Conservation (phyloP, 1,284 basidiomycete genomes). For the Boletus smithii region DNA sequence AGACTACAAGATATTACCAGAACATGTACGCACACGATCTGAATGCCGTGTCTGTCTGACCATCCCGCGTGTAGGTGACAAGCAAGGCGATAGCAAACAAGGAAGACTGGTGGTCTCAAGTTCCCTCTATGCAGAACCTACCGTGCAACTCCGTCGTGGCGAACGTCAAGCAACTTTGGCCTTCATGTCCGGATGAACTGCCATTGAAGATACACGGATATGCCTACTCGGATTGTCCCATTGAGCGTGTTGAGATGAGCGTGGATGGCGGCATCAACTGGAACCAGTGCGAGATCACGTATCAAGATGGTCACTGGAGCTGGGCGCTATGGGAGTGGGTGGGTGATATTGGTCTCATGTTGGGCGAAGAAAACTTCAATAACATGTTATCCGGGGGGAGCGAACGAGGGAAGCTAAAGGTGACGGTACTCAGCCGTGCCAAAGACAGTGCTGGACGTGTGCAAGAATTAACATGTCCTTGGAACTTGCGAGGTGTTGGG, state of each 20-base stretch:
- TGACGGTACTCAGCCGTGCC: constrained; percentile 36
- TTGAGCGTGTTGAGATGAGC: constrained; percentile 51
- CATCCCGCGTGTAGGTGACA: constrained; percentile 38
- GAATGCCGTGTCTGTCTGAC: constrained; percentile 5
- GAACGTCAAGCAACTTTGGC: constrained; percentile 34
- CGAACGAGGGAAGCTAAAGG: constrained; percentile 10
- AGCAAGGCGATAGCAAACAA: constrained; percentile 41
- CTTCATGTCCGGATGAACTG: constrained; percentile 23
- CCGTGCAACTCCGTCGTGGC: constrained; percentile 63
- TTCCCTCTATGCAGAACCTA: constrained; percentile 58
- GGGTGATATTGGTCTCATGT: constrained; percentile 36
- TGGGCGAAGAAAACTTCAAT: constrained; percentile 17
- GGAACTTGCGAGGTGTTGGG: constrained; percentile 44
- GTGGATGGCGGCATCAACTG: constrained; percentile 51
- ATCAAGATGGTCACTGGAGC: constrained; percentile 64
- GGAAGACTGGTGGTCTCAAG: constrained; percentile 44
- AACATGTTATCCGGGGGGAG: background rate
- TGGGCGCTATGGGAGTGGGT: constrained; percentile 62
- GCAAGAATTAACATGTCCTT: constrained; percentile 34
- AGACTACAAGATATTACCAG: constrained; percentile 62
- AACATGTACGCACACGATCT: constrained; percentile 43
- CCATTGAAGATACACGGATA: constrained; percentile 54
- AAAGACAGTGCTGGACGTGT: constrained; percentile 30
- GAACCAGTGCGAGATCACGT: constrained; percentile 51
- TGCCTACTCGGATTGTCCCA: constrained; percentile 50